Evolutionary conservation across 2,329 filamentous ascomycete genomes (phyloP).

Genomic region (Aureobasidium sp.): DNA sequence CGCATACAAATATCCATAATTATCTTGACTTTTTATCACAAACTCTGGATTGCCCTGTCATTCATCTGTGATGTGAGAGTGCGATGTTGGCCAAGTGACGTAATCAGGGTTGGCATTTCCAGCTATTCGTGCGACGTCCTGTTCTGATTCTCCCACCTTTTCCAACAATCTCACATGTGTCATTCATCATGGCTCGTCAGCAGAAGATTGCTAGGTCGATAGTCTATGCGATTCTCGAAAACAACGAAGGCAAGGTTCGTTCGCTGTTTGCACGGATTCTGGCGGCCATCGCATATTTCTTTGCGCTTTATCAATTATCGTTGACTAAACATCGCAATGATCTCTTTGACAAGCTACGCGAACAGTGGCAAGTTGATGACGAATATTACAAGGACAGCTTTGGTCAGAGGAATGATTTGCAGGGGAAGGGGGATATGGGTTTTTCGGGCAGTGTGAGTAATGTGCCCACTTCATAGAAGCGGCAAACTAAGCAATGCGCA

Average conservation of each 20-base stretch:
- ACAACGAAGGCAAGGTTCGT: neutral
- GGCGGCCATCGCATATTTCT: conserved; percentile 9
- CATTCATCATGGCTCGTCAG: conserved; percentile 14
- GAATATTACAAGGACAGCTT: conserved; percentile 49
- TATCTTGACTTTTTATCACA: neutral
- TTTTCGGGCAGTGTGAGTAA: conserved; percentile 57
- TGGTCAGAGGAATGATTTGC: conserved; percentile 35
- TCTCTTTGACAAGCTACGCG: conserved; percentile 44
- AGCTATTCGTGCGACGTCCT: neutral
- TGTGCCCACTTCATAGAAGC: neutral
- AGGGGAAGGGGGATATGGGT: conserved; percentile 58
- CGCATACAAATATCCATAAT: neutral
- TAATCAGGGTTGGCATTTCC: neutral
- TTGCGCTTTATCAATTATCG: conserved; percentile 10
- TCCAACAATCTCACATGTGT: neutral
- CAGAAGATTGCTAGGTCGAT: conserved; percentile 12
- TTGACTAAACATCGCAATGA: conserved; percentile 23
- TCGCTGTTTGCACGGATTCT: conserved; percentile 9
- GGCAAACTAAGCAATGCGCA: conserved; percentile 19
- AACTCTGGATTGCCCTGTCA: neutral
- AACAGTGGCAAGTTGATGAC: conserved; percentile 46
- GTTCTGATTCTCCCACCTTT: neutral
- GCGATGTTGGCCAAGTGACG: neutral
- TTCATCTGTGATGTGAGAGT: neutral
- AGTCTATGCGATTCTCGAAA: conserved; percentile 12